Conservation (phyloP, 2,329 filamentous ascomycete genomes). For the Trichoderma sp. region DNA sequence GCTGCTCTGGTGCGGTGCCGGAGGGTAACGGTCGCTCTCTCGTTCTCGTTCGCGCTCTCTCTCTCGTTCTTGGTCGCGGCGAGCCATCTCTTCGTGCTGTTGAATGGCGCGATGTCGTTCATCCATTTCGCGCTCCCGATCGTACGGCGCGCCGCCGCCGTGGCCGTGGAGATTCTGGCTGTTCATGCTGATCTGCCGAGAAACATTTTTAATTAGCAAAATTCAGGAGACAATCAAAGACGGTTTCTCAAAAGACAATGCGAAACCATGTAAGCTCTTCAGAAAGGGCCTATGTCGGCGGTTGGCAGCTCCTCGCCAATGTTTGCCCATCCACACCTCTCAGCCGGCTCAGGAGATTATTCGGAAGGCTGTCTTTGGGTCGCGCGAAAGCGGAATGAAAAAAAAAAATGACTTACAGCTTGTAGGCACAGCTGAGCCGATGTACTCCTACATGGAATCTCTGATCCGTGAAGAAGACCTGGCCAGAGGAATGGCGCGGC, state of each 20-base stretch:
- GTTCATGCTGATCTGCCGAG: constrained; percentile 43
- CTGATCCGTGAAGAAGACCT: constrained; percentile 10
- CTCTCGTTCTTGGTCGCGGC: constrained; percentile 65
- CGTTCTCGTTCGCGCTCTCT: constrained; percentile 53
- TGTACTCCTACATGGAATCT: constrained; percentile 39
- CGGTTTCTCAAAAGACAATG: background rate
- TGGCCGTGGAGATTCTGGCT: constrained; percentile 45
- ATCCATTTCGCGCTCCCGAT: constrained; percentile 50
- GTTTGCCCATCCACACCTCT: background rate
- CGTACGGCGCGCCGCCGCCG: constrained; percentile 42
- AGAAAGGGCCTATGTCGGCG: background rate
- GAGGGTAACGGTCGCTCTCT: constrained; percentile 66
- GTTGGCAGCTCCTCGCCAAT: background rate
- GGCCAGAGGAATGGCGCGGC: background rate
- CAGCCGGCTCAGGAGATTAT: constrained; percentile 16
- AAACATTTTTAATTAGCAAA: constrained; percentile 9
- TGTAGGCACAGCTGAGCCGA: constrained; percentile 33
- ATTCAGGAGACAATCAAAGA: background rate
- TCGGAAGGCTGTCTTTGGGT: constrained; percentile 13
- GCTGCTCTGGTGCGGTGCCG: constrained; percentile 77
- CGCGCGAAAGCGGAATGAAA: constrained; percentile 27
- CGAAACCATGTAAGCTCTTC: background rate
- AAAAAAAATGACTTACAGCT: constrained; percentile 34
- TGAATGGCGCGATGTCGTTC: constrained; percentile 48
- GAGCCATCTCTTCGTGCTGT: constrained; percentile 48